Percentiles rank a stretch among this genome's conserved stretches.
These are phyloP conservation scores for Blastobotrys capitulatus DNA, from an alignment of 1,139 yeast species.

Conservation along the genomic window DNA sequence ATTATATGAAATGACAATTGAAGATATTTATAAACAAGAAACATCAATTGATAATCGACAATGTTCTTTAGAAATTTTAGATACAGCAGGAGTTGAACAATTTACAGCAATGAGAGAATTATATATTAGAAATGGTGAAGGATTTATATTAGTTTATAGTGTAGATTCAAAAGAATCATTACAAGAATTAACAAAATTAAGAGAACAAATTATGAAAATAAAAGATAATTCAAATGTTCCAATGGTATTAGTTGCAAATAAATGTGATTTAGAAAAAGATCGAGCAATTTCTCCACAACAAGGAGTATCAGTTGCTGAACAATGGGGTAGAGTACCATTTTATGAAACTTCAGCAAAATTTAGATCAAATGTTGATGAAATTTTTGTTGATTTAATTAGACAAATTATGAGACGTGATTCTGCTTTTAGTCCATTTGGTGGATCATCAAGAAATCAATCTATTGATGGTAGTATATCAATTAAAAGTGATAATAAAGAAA, in stretches of 20 bases:
- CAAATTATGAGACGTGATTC: slow-evolving; percentile 44
- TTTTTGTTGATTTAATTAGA: slow-evolving; percentile 80
- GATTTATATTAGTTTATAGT: slow-evolving; percentile 60
- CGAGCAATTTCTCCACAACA: slow-evolving; percentile 39
- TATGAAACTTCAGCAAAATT: slow-evolving; percentile 76
- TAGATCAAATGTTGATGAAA: slow-evolving; percentile 80
- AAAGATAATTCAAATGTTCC: slow-evolving; percentile 50
- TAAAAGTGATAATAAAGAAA: neutral
- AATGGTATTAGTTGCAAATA: slow-evolving; percentile 41
- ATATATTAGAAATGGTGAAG: slow-evolving; percentile 42
- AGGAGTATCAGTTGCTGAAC: slow-evolving; percentile 63
- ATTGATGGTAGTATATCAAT: slow-evolving; percentile 3
- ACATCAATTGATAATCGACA: slow-evolving; percentile 36
- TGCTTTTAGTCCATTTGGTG: slow-evolving; percentile 18
- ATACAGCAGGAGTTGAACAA: slow-evolving; percentile 45
- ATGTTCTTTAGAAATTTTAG: slow-evolving; percentile 39
- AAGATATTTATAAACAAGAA: slow-evolving; percentile 44
- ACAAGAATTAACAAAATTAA: slow-evolving; percentile 69
- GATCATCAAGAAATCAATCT: slow-evolving; percentile 6
- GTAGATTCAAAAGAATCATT: slow-evolving; percentile 80
- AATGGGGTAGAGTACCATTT: slow-evolving; percentile 92
- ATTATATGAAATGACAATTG: slow-evolving; percentile 96
- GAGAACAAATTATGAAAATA: slow-evolving; percentile 87
- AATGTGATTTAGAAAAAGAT: slow-evolving; percentile 68
- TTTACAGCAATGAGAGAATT: slow-evolving; percentile 62